Evolutionary conservation across 2,329 filamentous ascomycete species (phyloP).

Genomic region (Trichothecium roseum): DNA sequence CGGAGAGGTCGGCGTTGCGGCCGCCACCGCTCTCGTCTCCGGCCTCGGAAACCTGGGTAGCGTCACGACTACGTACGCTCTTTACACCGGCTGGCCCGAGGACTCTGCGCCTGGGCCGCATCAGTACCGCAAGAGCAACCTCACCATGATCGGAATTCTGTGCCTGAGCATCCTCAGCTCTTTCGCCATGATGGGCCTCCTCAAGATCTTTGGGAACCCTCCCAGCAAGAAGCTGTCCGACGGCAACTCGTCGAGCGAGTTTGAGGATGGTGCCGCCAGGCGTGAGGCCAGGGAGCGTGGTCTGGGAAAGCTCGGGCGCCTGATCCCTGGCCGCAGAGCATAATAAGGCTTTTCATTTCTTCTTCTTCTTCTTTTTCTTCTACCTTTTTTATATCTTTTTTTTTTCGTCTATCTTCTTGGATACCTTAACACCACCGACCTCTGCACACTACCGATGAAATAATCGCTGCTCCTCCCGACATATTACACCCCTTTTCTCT

Average conservation of each 20-base stretch:
- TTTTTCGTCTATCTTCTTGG: constrained; percentile 9
- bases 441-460: no score
- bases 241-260: constrained; percentile 28
- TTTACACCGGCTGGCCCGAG: constrained; percentile 78
- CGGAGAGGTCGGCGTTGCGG: constrained; percentile 82
- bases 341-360: not conserved
- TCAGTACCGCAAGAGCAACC: constrained; percentile 73
- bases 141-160: constrained; percentile 81
- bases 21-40: constrained; percentile 75
- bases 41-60: constrained; percentile 80
- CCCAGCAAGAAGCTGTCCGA: constrained; percentile 34
- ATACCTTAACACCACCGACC: no score
- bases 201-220: constrained; percentile 48
- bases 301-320: constrained; percentile 33
- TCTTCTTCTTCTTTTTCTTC: constrained; percentile 13
- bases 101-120: constrained; percentile 58
- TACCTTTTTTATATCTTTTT: constrained; percentile 6
- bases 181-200: constrained; percentile 54
- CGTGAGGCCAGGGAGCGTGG: constrained; percentile 48
- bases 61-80: constrained; percentile 77
- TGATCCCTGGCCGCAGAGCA: constrained; percentile 7
- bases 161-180: constrained; percentile 66
- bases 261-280: constrained; percentile 50
- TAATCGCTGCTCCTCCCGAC: no score
- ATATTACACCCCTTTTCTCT: no score